Base-by-base conservation (phyloP, 352 stramenopile species). In the Globisporangium sylvaticum region DNA sequence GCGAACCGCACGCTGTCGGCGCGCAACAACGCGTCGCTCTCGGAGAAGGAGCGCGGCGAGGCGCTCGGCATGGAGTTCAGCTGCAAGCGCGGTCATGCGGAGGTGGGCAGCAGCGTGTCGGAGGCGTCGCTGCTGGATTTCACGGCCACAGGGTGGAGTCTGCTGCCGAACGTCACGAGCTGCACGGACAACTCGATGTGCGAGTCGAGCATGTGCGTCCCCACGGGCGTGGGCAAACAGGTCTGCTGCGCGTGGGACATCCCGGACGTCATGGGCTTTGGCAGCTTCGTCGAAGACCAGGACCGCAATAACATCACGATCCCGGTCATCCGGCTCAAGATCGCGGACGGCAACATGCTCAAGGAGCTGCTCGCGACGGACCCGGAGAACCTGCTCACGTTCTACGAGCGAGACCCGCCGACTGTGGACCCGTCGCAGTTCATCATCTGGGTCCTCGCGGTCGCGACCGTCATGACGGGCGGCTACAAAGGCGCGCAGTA, bases 181-280 rank as follows among this genome's bases (percentile, higher is more conserved):
- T 92, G 84, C 62, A 79, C 72, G 3, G 44, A 69, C 37, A 79
- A 50, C 63, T 66, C 29, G 59, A 69, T 63, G 57, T 94, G 87
- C 58, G 71, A 73, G 20, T 92, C 87, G 24, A 69, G 67, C 53
- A 77, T 83, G 70, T 94, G 87, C 53, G 77, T 92, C 34, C 87
- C 87, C 0, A 86, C 74, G 22, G 80, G 81, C 24, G 74, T 68
- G 12, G 71, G 66, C 25, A 71, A 83, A 18, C 79, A 88, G 57
- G 83, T 94, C 20, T 94, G 87, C 69, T 94, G 87, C 44, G 75
- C 72, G n/a, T 94, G 87, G 84, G 84, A 92, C 65, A 76, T 93
- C 14, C 80, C 84, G 6, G 84, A 94, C 64, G 69, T 75, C 62
- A 92, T 94, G 75, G 81, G 80, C 52, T 91, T 90, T 59, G 66